phyloP scores from a whole-genome alignment of 176 grass and related monocot genomes.

The Triticum timopheevii region DNA sequence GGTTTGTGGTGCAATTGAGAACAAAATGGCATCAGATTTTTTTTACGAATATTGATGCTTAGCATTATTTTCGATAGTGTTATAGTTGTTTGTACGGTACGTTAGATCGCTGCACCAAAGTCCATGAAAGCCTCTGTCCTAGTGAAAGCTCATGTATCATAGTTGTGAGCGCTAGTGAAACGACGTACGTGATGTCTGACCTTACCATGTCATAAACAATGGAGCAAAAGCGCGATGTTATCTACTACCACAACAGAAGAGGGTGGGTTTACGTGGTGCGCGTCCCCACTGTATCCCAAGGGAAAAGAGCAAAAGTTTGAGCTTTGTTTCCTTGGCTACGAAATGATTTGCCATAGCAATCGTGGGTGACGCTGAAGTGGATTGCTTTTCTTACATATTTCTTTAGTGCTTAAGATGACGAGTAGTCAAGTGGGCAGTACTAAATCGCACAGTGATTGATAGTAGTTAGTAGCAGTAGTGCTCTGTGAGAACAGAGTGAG shows the following conservation, averaged over 20 bases:
- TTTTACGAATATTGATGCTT: too few species aligned
- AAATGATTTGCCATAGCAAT: not conserved
- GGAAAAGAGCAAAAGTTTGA: not conserved
- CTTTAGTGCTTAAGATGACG: not conserved
- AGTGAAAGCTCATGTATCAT: not conserved
- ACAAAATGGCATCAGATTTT: too few species aligned
- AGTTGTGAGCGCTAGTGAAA: not conserved
- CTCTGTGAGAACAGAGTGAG: too few species aligned
- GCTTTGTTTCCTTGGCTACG: not conserved
- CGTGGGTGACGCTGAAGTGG: not conserved
- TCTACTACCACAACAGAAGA: not conserved
- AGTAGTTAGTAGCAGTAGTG: too few species aligned
- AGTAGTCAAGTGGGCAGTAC: not conserved
- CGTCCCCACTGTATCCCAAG: not conserved
- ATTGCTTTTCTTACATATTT: too few species aligned
- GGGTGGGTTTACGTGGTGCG: not conserved
- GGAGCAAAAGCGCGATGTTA: not conserved
- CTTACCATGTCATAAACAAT: not conserved
- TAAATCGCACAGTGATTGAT: too few species aligned
- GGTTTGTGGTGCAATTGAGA: too few species aligned
- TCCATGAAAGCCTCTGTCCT: not conserved
- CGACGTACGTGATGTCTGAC: not conserved
- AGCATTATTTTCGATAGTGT: not conserved
- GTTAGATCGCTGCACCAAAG: too few species aligned
- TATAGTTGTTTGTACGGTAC: too few species aligned